phyloP scores from a whole-genome alignment of 192 early-diverging fungal species.

The Gryganskiella cystojenkinii region DNA sequence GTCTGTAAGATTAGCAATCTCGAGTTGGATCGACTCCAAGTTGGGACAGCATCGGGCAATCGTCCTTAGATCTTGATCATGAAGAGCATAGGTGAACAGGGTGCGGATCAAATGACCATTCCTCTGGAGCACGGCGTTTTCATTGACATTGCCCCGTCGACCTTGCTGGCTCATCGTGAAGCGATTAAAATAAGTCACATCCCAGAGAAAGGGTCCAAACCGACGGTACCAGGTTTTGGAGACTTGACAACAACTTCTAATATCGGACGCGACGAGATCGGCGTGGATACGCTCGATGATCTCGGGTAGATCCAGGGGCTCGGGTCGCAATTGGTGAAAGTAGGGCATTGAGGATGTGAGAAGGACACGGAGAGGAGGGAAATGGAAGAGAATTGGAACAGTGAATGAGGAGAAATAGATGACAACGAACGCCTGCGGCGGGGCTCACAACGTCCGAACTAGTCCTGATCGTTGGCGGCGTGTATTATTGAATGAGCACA shows the following conservation, averaged over 20 bases:
- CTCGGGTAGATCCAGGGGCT: constrained; percentile 27
- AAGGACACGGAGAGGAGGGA: too few relatives aligned
- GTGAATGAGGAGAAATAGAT: too few relatives aligned
- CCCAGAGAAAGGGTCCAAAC: constrained; percentile 31
- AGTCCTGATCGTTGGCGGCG: too few relatives aligned
- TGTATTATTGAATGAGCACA: too few relatives aligned
- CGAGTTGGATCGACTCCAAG: neutral
- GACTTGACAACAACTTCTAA: constrained; percentile 20
- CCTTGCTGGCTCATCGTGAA: neutral
- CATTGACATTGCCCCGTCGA: neutral
- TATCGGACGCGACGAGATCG: neutral
- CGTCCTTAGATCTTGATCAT: neutral
- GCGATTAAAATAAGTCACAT: constrained; percentile 11
- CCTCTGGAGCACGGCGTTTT: neutral
- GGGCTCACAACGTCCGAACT: too few relatives aligned
- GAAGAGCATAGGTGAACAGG: constrained; percentile 4
- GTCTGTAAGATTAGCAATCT: neutral
- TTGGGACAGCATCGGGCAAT: constrained; percentile 6
- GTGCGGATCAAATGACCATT: constrained; percentile 15
- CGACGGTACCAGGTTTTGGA: constrained; percentile 12
- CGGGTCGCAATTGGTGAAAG: constrained; percentile 19
- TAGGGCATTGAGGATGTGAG: neutral
- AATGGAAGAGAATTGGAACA: too few relatives aligned
- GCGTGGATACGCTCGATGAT: constrained; percentile 7
- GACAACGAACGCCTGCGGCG: too few relatives aligned